A percentile compares a stretch with the other conserved stretches of the same genome.
phyloP scores from a whole-genome alignment of 2,329 filamentous ascomycete species.

The Metarhizium brunneum region DNA sequence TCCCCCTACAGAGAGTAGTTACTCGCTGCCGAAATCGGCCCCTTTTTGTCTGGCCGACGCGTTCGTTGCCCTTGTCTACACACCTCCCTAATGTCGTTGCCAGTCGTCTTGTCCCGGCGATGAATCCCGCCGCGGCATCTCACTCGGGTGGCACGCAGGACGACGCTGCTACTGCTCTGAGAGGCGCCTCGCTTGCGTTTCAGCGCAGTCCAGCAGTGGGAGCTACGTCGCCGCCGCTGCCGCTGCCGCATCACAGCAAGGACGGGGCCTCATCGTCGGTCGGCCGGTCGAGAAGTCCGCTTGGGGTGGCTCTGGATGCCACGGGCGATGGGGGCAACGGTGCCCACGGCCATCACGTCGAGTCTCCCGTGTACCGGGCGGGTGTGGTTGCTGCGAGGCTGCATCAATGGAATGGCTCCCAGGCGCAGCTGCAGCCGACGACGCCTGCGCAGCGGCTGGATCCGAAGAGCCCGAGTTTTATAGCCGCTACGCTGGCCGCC shows the following conservation, averaged over 20 bases:
- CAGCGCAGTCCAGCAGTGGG: slow-evolving; percentile 19
- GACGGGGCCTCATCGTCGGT: slow-evolving; percentile 12
- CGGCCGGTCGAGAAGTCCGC: slow-evolving; percentile 11
- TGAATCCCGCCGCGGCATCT: slow-evolving; percentile 23
- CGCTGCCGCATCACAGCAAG: neutral
- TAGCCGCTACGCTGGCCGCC: slow-evolving; percentile 48
- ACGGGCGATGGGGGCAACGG: neutral
- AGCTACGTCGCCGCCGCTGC: slow-evolving; percentile 6
- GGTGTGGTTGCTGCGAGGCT: slow-evolving; percentile 11
- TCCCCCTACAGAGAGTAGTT: no score
- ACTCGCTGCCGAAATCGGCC: neutral
- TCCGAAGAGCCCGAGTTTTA: slow-evolving; percentile 45
- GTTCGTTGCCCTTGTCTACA: neutral
- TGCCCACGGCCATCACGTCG: slow-evolving; percentile 6
- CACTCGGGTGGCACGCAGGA: slow-evolving; percentile 21
- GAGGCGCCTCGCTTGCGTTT: slow-evolving; percentile 48
- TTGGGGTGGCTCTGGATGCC: neutral
- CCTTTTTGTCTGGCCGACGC: neutral
- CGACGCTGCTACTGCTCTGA: slow-evolving; percentile 35
- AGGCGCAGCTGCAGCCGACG: neutral
- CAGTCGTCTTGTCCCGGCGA: slow-evolving; percentile 14
- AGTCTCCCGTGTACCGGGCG: neutral
- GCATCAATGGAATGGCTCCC: slow-evolving; percentile 14
- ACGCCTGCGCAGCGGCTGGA: slow-evolving; percentile 16
- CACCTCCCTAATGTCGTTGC: slow-evolving; percentile 10